phyloP scores from a whole-genome alignment of 2,329 filamentous ascomycete species.

The Neoscytalidium dimidiatum region DNA sequence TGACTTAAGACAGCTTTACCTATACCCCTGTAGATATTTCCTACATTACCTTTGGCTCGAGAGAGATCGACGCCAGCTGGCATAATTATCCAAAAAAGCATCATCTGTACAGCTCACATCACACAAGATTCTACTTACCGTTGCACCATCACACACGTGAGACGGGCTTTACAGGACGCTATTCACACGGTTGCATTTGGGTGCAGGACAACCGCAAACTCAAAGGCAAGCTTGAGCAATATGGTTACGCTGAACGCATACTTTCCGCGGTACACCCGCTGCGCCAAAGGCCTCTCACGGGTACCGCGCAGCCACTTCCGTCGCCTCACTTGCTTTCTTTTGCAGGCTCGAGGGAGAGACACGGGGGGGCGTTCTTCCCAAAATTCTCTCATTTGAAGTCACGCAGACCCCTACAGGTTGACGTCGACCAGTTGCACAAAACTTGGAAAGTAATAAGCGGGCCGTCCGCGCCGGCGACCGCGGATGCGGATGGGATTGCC shows the following conservation, averaged over 20 bases:
- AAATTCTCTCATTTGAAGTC: neutral
- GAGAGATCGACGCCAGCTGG: neutral
- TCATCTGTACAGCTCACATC: too few species aligned
- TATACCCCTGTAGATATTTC: slow-evolving; percentile 4
- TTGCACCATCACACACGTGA: neutral
- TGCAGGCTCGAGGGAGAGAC: neutral
- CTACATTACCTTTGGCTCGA: neutral
- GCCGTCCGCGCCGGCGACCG: neutral
- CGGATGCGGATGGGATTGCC: neutral
- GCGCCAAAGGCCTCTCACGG: neutral
- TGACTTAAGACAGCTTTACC: slow-evolving; percentile 1
- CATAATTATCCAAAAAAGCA: neutral
- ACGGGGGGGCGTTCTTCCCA: neutral
- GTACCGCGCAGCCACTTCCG: neutral
- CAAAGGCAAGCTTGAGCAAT: neutral
- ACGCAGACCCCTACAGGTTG: neutral
- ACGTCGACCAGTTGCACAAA: neutral
- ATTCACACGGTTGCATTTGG: neutral
- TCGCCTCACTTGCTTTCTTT: neutral
- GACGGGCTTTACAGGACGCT: neutral
- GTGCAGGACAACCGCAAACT: neutral
- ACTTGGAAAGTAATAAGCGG: neutral
- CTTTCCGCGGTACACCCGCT: neutral
- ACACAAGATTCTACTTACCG: neutral
- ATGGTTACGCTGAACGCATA: neutral